Evolutionary conservation across 176 grass and related monocot species (phyloP), one percentile per base, ranked within the genome.

Genomic region (Thinopyrum elongatum): DNA sequence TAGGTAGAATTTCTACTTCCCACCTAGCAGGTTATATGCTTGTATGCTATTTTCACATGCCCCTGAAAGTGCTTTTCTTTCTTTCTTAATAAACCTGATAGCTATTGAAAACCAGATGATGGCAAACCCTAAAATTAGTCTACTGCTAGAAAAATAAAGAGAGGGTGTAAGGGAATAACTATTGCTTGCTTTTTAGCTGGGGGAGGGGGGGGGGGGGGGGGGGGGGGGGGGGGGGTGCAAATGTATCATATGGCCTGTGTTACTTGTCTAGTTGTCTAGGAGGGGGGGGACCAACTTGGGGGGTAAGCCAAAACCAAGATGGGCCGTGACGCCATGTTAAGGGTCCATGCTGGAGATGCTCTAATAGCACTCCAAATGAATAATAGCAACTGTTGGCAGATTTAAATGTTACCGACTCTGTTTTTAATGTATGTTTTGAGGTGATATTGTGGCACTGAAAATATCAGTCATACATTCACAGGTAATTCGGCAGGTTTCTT

Each of bases 401-500:
- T 64, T 86, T 86, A 5, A 13, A 72, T 72, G 5, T 39, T 57
- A 27, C 14, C 53, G 7, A 13, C 31, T 83, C 8, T 83, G 58
- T 59, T 65, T 72, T 1, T 1, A 67, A 49, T 79, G 80, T 74
- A 70, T 76, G 17, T 74, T 47, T 89, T 51, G 26, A 59, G 28
- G 23, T 63, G n/a, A 61, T 28, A 33, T 10, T 7, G 21, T 49
- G 9, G 8, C 62, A 27, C 47, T 80, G 36, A 83, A 73, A 79
- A 73, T 62, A 84, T 80, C 10, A 49, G 69, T 53, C 25, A 35
- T 90, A 71, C 70, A 10, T 77, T 10, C 41, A 49, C 88, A 98
- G 96, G 91, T 94, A 49, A 90, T 98, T 75, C 67, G 73, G 35
- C 93, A 98, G 82, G 93, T 98, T 83, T 95, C 96, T 83, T 98